Conservation (phyloP, 2,329 filamentous ascomycete genomes). For the Beauveria varroae region DNA sequence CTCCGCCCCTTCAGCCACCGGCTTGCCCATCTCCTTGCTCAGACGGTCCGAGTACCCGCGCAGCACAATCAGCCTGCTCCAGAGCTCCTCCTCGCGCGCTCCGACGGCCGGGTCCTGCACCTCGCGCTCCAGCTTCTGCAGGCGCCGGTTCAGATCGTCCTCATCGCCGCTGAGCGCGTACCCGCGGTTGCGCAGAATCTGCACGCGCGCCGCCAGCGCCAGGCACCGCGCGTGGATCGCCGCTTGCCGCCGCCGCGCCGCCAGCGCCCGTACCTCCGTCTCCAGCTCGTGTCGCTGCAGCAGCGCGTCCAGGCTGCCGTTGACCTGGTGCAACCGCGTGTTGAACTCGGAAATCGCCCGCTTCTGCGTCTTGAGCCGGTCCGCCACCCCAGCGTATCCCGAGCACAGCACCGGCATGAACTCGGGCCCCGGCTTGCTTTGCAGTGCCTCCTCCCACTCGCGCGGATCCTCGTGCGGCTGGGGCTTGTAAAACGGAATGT, state of each 20-base stretch:
- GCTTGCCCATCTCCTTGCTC: conserved; percentile 65
- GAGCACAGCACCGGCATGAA: conserved; percentile 71
- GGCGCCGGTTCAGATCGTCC: conserved; percentile 67
- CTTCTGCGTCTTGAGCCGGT: conserved; percentile 66
- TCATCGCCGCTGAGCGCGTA: conserved; percentile 75
- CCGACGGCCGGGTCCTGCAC: conserved; percentile 68
- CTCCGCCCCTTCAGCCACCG: conserved; percentile 48
- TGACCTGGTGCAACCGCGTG: conserved; percentile 69
- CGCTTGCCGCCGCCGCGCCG: conserved; percentile 64
- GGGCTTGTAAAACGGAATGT: conserved; percentile 70
- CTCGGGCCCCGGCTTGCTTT: conserved; percentile 67
- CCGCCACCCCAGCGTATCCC: conserved; percentile 64
- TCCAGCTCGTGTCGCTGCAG: conserved; percentile 70
- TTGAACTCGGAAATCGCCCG: conserved; percentile 63
- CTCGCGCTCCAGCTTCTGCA: conserved; percentile 59
- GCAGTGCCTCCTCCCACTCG: conserved; percentile 78
- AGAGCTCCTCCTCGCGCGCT: conserved; percentile 75
- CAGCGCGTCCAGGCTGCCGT: conserved; percentile 62
- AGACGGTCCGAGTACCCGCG: conserved; percentile 65
- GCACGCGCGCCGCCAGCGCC: conserved; percentile 68
- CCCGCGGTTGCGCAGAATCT: conserved; percentile 72
- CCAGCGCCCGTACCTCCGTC: conserved; percentile 65
- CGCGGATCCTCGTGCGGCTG: conserved; percentile 62
- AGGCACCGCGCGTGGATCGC: conserved; percentile 67
- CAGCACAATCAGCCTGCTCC: conserved; percentile 71